Evolutionary conservation across 768 basidiomycete species (phyloP), one percentile per base, ranked within the genome.

Genomic region (Mycena epipterygia): DNA sequence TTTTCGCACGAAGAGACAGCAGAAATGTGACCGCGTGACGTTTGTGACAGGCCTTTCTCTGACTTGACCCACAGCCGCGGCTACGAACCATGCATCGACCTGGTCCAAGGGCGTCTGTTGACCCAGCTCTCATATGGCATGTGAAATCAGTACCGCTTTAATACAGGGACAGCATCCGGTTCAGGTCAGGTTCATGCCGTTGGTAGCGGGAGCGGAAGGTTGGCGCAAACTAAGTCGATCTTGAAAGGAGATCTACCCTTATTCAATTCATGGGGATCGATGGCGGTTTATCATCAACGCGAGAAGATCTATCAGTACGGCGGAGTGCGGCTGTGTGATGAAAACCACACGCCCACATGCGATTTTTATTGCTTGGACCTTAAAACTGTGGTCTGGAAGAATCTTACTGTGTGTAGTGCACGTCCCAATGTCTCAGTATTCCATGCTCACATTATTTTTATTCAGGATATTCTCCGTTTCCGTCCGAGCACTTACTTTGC

Each of bases 281-380:
- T 46, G 21, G 69, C 73, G 1, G 68, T 75, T 5, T 77, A 79
- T 53, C 59, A 75, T 19, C 41, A 49, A 19, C 48, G 68, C 8
- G 35, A 73, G 17, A 73, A 41, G 37, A 21, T 76, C 0, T 80
- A 77, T 53, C 53, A 69, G 39, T 78, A 77, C 32, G 76, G 75
- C 16, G 79, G 79, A 2, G 55, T 62, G n/a, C 72, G 67, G 6
- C 77, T 76, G 16, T 48, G 49, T 2, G 72, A 72, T 21, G 58
- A 70, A 16, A 23, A 8, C 13, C 11, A 60, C 19, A 35, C 51
- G 0, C 73, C 75, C 0, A 76, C 78, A 0, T 73, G 67, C 13
- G 78, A 80, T 56, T 76, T 81, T 12, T 72, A 72, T 58, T 61
- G 67, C 6, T 71, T 75, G 30, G 71, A 78, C 52, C 59, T 74